Evolutionary conservation across 306 rosid species (phyloP).

Genomic region (Cucumis hystrix): DNA sequence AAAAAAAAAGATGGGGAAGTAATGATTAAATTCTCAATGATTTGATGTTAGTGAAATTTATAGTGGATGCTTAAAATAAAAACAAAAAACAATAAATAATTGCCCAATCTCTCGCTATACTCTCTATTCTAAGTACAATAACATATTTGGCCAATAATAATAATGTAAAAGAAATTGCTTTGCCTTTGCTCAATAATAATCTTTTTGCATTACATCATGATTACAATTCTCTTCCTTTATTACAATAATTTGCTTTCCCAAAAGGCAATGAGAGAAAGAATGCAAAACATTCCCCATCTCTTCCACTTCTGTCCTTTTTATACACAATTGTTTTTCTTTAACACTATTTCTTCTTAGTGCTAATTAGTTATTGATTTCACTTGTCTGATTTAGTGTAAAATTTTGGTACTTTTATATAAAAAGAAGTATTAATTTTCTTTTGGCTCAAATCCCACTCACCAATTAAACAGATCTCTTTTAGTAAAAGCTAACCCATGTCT

Average conservation of each 20-base stretch:
- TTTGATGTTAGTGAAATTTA: conserved; percentile 2
- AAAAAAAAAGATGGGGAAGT: background rate
- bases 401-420: background rate
- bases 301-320: background rate
- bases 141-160: background rate
- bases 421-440: background rate
- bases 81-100: no score
- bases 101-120: no score
- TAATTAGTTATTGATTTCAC: background rate
- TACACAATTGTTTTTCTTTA: background rate
- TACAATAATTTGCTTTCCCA: background rate
- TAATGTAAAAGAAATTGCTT: background rate
- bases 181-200: background rate
- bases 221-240: background rate
- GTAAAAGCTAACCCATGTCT: background rate
- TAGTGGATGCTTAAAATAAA: background rate
- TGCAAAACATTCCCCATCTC: background rate
- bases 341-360: background rate
- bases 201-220: background rate
- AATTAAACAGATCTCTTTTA: background rate
- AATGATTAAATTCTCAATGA: conserved; percentile 6
- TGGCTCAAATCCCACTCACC: background rate
- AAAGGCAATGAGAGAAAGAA: background rate
- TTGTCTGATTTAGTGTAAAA: background rate
- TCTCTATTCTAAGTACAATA: background rate